A percentile compares a stretch with the other conserved stretches of the same genome.
phyloP scores from a whole-genome alignment of 1,139 yeast species.

The Sugiyamaella grinbergsii region DNA sequence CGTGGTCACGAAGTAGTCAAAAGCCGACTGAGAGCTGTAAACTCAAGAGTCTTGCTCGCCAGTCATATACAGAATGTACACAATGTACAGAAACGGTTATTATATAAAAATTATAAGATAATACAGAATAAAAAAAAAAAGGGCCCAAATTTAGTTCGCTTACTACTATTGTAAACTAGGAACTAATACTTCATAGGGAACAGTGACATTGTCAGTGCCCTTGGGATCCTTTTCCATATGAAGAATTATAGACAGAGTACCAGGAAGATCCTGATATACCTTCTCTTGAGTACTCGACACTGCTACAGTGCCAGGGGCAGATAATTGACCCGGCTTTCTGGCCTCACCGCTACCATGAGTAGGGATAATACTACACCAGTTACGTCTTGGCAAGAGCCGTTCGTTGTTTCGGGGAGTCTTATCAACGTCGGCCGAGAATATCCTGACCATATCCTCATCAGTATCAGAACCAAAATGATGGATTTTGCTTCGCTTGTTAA shows the following conservation, averaged over 20 bases:
- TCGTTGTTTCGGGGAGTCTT: constrained; percentile 56
- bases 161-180: constrained; percentile 49
- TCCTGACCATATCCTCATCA: constrained; percentile 77
- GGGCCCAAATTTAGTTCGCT: too few species aligned
- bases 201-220: constrained; percentile 57
- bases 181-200: constrained; percentile 66
- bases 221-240: constrained; percentile 67
- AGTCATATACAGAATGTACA: too few species aligned
- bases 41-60: too few species aligned
- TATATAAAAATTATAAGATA: too few species aligned
- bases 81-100: too few species aligned
- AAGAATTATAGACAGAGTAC: constrained; percentile 66
- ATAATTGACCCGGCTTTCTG: constrained; percentile 29
- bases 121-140: not conserved
- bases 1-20: not conserved
- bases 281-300: constrained; percentile 49
- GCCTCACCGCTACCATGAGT: constrained; percentile 27
- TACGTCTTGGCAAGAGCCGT: constrained; percentile 74
- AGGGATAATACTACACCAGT: constrained; percentile 54
- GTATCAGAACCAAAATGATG: constrained; percentile 67
- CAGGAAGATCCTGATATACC: constrained; percentile 46
- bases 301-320: constrained; percentile 34
- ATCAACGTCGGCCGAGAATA: constrained; percentile 65
- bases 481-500: constrained; percentile 63
- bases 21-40: too few species aligned